Base-by-base conservation (phyloP, 2,329 filamentous ascomycete genomes). In the Neonectria magnoliae region DNA sequence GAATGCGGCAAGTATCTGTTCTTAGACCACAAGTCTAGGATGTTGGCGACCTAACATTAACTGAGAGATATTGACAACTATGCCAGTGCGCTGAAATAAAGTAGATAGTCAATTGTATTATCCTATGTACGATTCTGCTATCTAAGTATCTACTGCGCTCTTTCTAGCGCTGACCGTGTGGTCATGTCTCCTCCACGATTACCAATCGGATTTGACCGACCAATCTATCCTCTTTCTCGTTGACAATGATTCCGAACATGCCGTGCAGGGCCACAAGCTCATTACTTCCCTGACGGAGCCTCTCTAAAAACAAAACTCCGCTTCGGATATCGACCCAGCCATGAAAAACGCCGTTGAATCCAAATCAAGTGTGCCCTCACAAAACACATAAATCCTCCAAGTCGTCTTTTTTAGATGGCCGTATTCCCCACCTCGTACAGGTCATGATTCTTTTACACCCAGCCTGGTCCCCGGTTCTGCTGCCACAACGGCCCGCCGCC, bases 401-500 rank as follows among this genome's bases (percentile, higher is more conserved):
- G 51, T 57, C 48, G 18, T 48, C 27, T 51, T 36, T 56, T 62
- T 50, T 53, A 42, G 50, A 56, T 63, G 60, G 44, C 16, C 41
- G 42, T 42, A 47, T 64, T 56, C 27, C 42, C 60, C 51, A 45
- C 57, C 48, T 60, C 60, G 52, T 68, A 11, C 58, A 55, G 25
- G 47, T 79, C 72, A 82, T 78, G 82, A 82, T 84, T 77, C 81
- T 81, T 67, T 83, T 63, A 73, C 82, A 86, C 56, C 71, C 84
- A 78, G 66, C 78, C 80, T 65, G 82, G 81, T 59, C 80, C 79
- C 61, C 84, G 78, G 56, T 85, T 85, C 76, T 87, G 85, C 75
- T 87, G 84, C 85, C 85, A 87, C 41, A 87, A 75, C 5, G 84
- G 83, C 45, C 82, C 75, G 25, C 79, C 75, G 2, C 76, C 77